phyloP scores from a whole-genome alignment of 176 grass and related monocot species.

The Hyparrhenia diplandra region DNA sequence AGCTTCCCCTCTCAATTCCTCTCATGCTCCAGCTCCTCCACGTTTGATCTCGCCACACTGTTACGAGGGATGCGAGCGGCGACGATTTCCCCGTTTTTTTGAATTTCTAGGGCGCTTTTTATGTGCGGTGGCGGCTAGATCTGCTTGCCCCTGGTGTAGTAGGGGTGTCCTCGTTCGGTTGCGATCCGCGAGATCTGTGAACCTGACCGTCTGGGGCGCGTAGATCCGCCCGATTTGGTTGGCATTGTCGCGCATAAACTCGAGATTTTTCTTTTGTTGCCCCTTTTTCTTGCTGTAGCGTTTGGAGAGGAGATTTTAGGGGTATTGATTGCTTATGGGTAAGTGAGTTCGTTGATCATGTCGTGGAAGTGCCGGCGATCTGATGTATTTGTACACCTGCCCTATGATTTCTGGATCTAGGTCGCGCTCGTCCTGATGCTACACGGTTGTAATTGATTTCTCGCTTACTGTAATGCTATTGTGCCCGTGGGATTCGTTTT shows the following conservation, averaged over 20 bases:
- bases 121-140: background rate
- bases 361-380: background rate
- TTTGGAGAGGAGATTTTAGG: background rate
- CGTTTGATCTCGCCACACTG: background rate
- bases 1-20: background rate
- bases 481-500: background rate
- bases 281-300: background rate
- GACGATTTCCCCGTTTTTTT: background rate
- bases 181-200: background rate
- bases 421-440: background rate
- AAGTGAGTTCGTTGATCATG: background rate
- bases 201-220: background rate
- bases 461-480: background rate
- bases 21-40: background rate
- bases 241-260: background rate
- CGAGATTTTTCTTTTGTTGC: background rate
- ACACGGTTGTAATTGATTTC: background rate
- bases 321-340: background rate
- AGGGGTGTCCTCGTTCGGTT: background rate
- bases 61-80: background rate
- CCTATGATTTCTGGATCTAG: background rate
- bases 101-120: background rate
- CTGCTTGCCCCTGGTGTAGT: background rate
- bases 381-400: background rate
- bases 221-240: slow-evolving; percentile 5